Evolutionary conservation across 2,329 filamentous ascomycete species (phyloP).

Genomic region (Diaporthe sp.): DNA sequence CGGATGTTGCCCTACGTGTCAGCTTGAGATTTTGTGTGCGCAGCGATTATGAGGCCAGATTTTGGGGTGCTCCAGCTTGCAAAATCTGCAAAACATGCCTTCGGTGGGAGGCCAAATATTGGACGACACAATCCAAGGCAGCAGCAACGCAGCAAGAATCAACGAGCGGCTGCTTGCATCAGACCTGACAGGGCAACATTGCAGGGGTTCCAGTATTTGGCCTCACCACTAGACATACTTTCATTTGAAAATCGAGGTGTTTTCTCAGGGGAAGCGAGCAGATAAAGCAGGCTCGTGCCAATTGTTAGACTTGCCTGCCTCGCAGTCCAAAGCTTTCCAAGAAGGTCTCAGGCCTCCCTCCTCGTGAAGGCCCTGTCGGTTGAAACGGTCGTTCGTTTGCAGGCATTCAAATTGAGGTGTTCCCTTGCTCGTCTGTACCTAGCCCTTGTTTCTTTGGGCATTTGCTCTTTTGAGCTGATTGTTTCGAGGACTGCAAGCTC

Average conservation of each 20-base stretch:
- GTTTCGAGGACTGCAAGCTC: not conserved
- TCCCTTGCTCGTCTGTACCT: too few species aligned
- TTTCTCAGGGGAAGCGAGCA: too few species aligned
- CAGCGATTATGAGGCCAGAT: not conserved
- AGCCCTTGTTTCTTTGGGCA: not conserved
- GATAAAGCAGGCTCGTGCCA: not conserved
- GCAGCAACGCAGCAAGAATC: not conserved
- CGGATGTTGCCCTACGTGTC: not conserved
- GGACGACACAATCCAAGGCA: not conserved
- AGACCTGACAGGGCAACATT: not conserved
- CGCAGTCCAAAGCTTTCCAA: not conserved
- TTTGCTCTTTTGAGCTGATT: not conserved
- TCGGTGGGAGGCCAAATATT: not conserved
- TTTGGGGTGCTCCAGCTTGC: not conserved
- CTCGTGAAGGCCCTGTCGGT: not conserved
- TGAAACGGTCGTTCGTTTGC: not conserved
- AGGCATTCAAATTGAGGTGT: not conserved
- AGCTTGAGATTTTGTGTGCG: not conserved
- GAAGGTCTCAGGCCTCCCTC: not conserved
- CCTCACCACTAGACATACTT: not conserved
- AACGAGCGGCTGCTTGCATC: slow-evolving; percentile 3
- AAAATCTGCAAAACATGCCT: not conserved
- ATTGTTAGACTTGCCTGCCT: not conserved
- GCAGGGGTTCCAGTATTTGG: not conserved
- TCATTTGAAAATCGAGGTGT: not conserved